Percentiles rank a stretch among this genome's conserved stretches.
Evolutionary conservation across 2,329 filamentous ascomycete species (phyloP).

Genomic region (Knufia petricola): DNA sequence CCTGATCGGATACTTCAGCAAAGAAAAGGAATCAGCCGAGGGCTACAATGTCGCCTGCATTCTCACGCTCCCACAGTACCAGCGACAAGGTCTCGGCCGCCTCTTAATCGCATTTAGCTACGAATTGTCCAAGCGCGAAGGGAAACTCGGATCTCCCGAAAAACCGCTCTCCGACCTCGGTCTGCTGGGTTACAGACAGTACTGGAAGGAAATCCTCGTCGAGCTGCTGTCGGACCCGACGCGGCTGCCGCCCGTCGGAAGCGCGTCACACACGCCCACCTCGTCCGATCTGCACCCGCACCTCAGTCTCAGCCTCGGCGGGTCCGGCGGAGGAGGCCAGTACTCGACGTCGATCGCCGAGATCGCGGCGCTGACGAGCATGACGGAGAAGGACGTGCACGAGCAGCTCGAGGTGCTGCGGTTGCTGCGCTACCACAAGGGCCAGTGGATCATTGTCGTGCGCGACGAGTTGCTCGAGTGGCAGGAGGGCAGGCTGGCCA

Average conservation of each 20-base stretch:
- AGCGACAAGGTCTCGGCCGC: constrained; percentile 86
- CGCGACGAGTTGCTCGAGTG: constrained; percentile 69
- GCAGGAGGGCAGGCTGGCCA: constrained; percentile 62
- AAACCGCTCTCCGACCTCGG: constrained; percentile 93
- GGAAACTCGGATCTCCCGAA: constrained; percentile 89
- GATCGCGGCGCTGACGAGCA: constrained; percentile 67
- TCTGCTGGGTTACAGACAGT: constrained; percentile 86
- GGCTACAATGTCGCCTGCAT: constrained; percentile 98
- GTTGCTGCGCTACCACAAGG: constrained; percentile 93
- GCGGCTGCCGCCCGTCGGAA: constrained; percentile 34
- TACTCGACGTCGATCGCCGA: constrained; percentile 67
- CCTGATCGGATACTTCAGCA: constrained; percentile 98
- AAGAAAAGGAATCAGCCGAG: constrained; percentile 94
- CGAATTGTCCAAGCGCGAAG: constrained; percentile 89
- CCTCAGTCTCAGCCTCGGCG: constrained; percentile 10
- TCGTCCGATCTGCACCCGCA: constrained; percentile 21
- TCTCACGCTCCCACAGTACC: constrained; percentile 88
- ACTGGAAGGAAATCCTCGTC: constrained; percentile 92
- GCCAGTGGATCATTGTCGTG: constrained; percentile 90
- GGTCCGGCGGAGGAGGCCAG: constrained; percentile 10
- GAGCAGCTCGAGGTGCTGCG: constrained; percentile 88
- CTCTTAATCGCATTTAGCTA: constrained; percentile 96
- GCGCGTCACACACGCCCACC: constrained; percentile 18
- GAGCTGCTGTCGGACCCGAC: constrained; percentile 70
- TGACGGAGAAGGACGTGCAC: constrained; percentile 96